phyloP scores from a whole-genome alignment of 257 asterid genomes.

The Solanum tarapatanum region DNA sequence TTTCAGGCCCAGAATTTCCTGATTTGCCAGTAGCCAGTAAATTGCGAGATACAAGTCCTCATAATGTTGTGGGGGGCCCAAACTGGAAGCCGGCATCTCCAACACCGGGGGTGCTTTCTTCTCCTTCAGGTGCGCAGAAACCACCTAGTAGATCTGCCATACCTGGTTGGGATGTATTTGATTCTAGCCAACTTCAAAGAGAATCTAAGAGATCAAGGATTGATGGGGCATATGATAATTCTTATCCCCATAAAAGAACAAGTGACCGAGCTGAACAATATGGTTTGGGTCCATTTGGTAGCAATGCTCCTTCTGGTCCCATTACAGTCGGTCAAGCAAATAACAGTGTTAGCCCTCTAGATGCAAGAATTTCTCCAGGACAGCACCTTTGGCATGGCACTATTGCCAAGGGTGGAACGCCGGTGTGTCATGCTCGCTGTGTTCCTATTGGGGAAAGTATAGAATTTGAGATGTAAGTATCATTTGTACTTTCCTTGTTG shows the following conservation, averaged over 20 bases:
- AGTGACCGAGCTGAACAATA: slow-evolving; percentile 34
- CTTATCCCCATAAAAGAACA: slow-evolving; percentile 32
- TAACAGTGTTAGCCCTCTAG: slow-evolving; percentile 12
- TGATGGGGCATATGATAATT: slow-evolving; percentile 25
- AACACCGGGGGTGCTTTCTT: slow-evolving; percentile 43
- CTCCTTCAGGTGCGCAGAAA: slow-evolving; percentile 43
- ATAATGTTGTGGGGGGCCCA: slow-evolving; percentile 41
- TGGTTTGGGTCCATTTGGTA: slow-evolving; percentile 23
- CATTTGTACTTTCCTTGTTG: not conserved
- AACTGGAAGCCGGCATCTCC: slow-evolving; percentile 81
- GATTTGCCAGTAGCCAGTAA: slow-evolving; percentile 31
- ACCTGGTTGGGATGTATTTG: slow-evolving; percentile 59
- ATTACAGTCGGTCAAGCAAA: slow-evolving; percentile 11
- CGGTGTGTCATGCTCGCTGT: slow-evolving; percentile 95
- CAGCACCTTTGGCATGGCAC: slow-evolving; percentile 70
- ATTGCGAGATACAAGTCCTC: slow-evolving; percentile 40
- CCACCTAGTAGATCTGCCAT: slow-evolving; percentile 37
- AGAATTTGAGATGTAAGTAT: slow-evolving; percentile 63
- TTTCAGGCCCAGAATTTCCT: slow-evolving; percentile 31
- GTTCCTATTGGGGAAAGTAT: slow-evolving; percentile 67
- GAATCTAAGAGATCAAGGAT: slow-evolving; percentile 80
- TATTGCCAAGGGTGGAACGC: slow-evolving; percentile 90
- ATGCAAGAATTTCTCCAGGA: slow-evolving; percentile 24
- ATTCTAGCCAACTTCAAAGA: slow-evolving; percentile 54
- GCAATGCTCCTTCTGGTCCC: slow-evolving; percentile 24